A percentile compares a stretch with the other conserved stretches of the same genome.
Conservation (phyloP, 2,329 filamentous ascomycete genomes). For the Knufia fluminis region DNA sequence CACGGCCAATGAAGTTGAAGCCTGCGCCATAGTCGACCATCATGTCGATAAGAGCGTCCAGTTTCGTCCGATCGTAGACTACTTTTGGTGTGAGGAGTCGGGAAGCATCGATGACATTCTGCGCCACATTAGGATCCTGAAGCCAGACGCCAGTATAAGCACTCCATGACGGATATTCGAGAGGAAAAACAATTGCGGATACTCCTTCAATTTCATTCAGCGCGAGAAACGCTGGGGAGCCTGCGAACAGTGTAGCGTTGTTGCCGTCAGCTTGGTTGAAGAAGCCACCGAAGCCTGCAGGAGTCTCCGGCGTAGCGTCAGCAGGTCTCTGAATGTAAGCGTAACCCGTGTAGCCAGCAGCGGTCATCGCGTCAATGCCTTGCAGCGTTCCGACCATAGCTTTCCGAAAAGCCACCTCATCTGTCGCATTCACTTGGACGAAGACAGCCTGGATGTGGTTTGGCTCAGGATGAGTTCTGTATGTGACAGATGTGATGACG, state of each 20-base stretch:
- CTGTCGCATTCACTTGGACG: slow-evolving; percentile 25
- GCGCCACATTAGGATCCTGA: slow-evolving; percentile 27
- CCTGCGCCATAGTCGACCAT: slow-evolving; percentile 22
- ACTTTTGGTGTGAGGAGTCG: slow-evolving; percentile 25
- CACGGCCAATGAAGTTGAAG: slow-evolving; percentile 29
- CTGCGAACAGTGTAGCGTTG: slow-evolving; percentile 21
- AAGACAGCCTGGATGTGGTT: slow-evolving; percentile 25
- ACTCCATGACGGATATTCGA: slow-evolving; percentile 26
- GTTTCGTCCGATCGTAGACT: slow-evolving; percentile 20
- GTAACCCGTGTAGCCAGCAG: slow-evolving; percentile 27
- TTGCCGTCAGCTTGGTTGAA: slow-evolving; percentile 27
- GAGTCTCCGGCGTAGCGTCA: background rate
- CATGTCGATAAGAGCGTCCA: slow-evolving; percentile 22
- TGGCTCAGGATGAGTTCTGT: slow-evolving; percentile 24
- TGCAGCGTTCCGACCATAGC: slow-evolving; percentile 20
- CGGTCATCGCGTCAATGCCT: slow-evolving; percentile 23
- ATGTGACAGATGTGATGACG: slow-evolving; percentile 23
- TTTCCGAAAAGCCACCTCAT: slow-evolving; percentile 16
- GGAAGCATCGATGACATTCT: slow-evolving; percentile 26
- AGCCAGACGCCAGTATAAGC: slow-evolving; percentile 24
- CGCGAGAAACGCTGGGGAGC: slow-evolving; percentile 17
- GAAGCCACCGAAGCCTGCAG: slow-evolving; percentile 24
- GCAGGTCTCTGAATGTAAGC: slow-evolving; percentile 13
- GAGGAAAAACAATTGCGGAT: slow-evolving; percentile 12
- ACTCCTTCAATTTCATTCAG: slow-evolving; percentile 21